A percentile compares a stretch with the other conserved stretches of the same genome.
phyloP scores from a whole-genome alignment of 169 alveolate species.

The Plasmodium gallinaceum region DNA sequence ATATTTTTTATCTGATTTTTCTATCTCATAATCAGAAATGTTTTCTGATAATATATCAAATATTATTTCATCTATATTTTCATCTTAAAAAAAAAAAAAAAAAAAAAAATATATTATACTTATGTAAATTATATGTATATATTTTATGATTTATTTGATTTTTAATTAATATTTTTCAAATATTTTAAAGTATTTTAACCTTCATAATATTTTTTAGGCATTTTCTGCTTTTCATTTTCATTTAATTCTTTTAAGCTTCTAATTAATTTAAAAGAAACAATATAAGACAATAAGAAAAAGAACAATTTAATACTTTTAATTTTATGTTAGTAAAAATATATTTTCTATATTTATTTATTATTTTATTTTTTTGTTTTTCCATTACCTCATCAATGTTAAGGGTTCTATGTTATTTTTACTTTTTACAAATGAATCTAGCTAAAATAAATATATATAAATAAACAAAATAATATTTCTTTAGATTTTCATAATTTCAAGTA shows the following conservation, averaged over 20 bases:
- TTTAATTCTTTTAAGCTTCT: constrained; percentile 16
- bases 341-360: not conserved
- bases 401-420: constrained; percentile 40
- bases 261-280: not conserved
- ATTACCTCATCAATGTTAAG: constrained; percentile 23
- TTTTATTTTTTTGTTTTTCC: not conserved
- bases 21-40: constrained; percentile 30
- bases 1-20: constrained; percentile 1
- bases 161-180: not conserved
- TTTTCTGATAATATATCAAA: constrained; percentile 10
- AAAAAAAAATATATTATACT: not conserved
- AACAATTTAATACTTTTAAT: not conserved
- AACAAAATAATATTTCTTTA: not conserved
- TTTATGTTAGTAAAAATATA: no score
- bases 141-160: not conserved
- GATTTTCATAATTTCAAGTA: not conserved
- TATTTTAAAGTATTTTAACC: constrained; percentile 15
- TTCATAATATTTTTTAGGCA: constrained; percentile 6
- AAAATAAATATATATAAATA: not conserved
- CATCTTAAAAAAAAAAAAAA: constrained; percentile 21
- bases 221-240: constrained; percentile 12
- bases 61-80: constrained; percentile 44
- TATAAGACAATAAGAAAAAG: not conserved
- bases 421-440: constrained; percentile 72
- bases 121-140: not conserved